phyloP scores from a whole-genome alignment of 2,329 filamentous ascomycete genomes.

The Stagonosporopsis vannaccii region DNA sequence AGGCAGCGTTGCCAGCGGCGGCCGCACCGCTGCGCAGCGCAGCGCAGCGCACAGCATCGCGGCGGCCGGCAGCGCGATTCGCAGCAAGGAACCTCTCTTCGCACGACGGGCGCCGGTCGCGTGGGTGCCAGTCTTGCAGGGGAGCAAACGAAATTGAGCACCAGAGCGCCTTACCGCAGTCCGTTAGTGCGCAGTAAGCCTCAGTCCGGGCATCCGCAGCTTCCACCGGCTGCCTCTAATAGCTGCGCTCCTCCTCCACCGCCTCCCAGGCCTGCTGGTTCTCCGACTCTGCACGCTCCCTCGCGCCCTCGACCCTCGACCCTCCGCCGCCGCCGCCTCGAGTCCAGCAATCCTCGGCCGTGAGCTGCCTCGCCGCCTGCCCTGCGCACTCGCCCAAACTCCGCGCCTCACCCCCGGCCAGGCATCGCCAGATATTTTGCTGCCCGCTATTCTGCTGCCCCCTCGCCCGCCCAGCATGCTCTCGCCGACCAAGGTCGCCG shows the following conservation, averaged over 20 bases:
- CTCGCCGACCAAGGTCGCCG: slow-evolving; percentile 53
- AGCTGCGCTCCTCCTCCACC: slow-evolving; percentile 31
- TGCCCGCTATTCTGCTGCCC: slow-evolving; percentile 36
- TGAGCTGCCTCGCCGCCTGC: slow-evolving; percentile 30
- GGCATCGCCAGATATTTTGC: slow-evolving; percentile 36
- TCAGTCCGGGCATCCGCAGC: slow-evolving; percentile 42
- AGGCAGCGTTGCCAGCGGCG: not conserved
- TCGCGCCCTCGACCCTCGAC: slow-evolving; percentile 8
- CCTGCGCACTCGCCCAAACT: slow-evolving; percentile 7
- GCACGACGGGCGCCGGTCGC: slow-evolving; percentile 13
- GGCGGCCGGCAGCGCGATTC: not conserved
- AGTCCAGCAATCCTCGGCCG: slow-evolving; percentile 31
- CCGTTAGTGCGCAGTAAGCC: slow-evolving; percentile 34
- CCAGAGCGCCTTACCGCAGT: slow-evolving; percentile 14
- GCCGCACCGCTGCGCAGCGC: not conserved
- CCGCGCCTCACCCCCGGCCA: slow-evolving; percentile 14
- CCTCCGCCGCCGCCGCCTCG: slow-evolving; percentile 5
- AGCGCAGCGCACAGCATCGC: not conserved
- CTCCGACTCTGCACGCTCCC: slow-evolving; percentile 4
- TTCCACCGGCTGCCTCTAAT: slow-evolving; percentile 41
- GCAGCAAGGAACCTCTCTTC: slow-evolving; percentile 6
- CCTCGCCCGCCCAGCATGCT: slow-evolving; percentile 47
- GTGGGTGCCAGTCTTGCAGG: slow-evolving; percentile 21
- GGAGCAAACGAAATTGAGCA: slow-evolving; percentile 29
- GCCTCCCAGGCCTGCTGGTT: slow-evolving; percentile 24